Base-by-base conservation (phyloP, 495 filamentous ascomycete genomes). In the Lindgomyces ingoldianus region DNA sequence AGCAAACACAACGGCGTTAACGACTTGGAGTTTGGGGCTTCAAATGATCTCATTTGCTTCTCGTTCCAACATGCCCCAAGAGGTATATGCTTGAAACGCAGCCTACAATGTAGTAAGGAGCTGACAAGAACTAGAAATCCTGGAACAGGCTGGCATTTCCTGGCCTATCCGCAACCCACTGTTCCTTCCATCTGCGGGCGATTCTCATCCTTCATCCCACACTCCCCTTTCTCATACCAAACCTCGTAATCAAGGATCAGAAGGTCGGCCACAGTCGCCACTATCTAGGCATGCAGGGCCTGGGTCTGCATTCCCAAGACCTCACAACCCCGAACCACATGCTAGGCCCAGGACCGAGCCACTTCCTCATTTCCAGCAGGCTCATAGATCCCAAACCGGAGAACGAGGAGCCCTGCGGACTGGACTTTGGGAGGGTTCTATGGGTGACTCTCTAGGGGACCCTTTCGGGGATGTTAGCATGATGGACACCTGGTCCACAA, bases 11-110 rank as follows among this genome's bases (percentile, higher is more conserved):
- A 44, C 24, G 41, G 45, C 25, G 14, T 48, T n/a, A 27, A 47
- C 1, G 62, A 57, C 14, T 12, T 59, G 9, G 56, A 67, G 8
- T 39, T 56, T 16, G 64, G 68, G 14, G 46, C 57, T 14, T 22
- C 24, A 19, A 67, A 70, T 27, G 59, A 92, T 73, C 72, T 91
- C 22, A 84, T 93, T 48, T 82, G 81, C 4, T 92, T 96, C 72
- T 87, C 91, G 6, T 96, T 95, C 67, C 90, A 94, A 71, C 90
- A 93, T 81, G 91, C 89, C 48, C 91, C 91, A 4, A 74, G 90
- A 25, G 81, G 91, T 93, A 76, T 8, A 11, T 30, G 4, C 73
- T 80, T 21, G 9, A 48, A 39, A 21, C 16, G 58, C 52, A 22
- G 24, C n/a, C 52, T 55, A 19, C 26, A 62, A 70, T n/a, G 76